Evolutionary conservation across 495 filamentous ascomycete genomes (phyloP).

Genomic region (Talaromyces adpressus): DNA sequence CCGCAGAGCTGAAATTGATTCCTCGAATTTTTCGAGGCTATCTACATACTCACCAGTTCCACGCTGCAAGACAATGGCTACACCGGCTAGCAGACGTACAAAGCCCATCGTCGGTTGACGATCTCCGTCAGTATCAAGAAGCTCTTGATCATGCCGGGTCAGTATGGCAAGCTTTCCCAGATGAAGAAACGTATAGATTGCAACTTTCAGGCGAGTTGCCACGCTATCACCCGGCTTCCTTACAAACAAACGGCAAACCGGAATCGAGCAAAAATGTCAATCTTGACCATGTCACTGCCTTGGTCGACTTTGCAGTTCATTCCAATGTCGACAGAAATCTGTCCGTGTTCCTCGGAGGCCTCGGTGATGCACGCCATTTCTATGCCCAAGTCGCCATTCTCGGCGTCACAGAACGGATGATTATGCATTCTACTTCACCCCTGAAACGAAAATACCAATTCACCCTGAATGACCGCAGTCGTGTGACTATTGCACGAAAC

Average conservation of each 20-base stretch:
- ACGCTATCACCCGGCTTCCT: neutral
- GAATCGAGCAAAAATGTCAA: neutral
- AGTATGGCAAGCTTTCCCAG: neutral
- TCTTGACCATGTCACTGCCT: slow-evolving; percentile 3
- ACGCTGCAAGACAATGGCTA: slow-evolving; percentile 3
- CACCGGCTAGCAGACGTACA: neutral
- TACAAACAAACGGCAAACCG: neutral
- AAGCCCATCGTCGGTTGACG: neutral
- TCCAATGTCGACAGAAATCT: neutral
- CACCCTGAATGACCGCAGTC: neutral
- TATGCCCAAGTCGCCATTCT: slow-evolving; percentile 67
- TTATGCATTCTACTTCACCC: neutral
- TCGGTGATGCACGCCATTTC: slow-evolving; percentile 70
- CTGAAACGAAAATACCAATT: slow-evolving; percentile 4
- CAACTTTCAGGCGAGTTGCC: neutral
- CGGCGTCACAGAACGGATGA: slow-evolving; percentile 22
- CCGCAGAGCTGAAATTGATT: slow-evolving; percentile 1
- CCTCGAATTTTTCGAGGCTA: slow-evolving; percentile 1
- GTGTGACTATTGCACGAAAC: neutral
- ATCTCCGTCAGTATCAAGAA: neutral
- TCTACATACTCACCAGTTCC: slow-evolving; percentile 5
- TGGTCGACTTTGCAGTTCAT: slow-evolving; percentile 1
- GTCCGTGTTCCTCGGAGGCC: slow-evolving; percentile 1
- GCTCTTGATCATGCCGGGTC: neutral
- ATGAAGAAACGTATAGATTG: neutral